Base-by-base conservation (phyloP, 2,329 filamentous ascomycete genomes). In the Cercospora brassicicola region DNA sequence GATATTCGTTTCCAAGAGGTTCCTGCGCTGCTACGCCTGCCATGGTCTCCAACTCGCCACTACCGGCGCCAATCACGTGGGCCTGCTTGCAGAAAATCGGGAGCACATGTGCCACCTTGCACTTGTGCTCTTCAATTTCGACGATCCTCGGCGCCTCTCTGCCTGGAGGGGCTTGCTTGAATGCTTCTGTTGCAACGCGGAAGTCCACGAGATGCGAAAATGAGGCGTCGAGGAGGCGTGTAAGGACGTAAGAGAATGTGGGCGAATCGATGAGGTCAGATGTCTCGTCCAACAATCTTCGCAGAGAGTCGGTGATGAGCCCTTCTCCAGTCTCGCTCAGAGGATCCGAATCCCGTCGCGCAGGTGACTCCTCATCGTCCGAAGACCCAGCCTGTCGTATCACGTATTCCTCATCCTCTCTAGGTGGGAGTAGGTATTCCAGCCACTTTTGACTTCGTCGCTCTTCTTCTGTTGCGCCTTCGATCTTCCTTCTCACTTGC, bases 261-360 rank as follows among this genome's bases (percentile, higher is more conserved):
- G 95, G 95, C 1, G 95, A 97, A 77, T 99, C 95, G 76, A 98
- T 90, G 26, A 99, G 87, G 78, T 99, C 95, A 45, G 94, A 92
- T 1, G 95, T 98, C 83, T 99, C 95, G 78, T 99, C 94, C 1
- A 99, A 87, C 20, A 99, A 87, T 67, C 91, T 90, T 65, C 94
- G 89, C 65, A 99, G 87, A 1, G 89, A 87, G 6, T 84, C 78
- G n/a, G 86, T 84, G 31, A 83, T 79, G 11, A 80, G 28, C 82
- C 79, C 20, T n/a, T 74, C 71, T 10, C 60, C 63, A 15, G 66
- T 66, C 10, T 63, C 67, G 15, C 36, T 57, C 69, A 74, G 70
- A 11, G 74, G 72, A 18, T 72, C 69, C 2, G 66, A 66, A 20
- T 63, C 53, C n/a, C 65, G 62, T 26, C 55, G 62, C 33, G 72